Conservation (phyloP, 2,329 filamentous ascomycete genomes). For the Fusarium robinianum region DNA sequence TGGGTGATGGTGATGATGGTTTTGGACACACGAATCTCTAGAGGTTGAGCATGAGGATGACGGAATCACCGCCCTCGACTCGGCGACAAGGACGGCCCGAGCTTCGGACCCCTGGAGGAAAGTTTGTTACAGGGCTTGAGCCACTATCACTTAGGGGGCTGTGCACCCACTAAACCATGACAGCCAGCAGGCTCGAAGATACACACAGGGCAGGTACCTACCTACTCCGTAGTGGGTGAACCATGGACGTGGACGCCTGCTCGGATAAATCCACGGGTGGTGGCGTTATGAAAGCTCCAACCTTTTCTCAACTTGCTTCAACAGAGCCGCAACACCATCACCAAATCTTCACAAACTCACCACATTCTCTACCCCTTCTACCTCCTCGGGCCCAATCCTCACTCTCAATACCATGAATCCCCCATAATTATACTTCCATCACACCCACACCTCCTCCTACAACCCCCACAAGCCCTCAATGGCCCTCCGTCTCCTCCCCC, state of each 20-base stretch:
- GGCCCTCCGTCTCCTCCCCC: constrained; percentile 24
- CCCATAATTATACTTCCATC: not conserved
- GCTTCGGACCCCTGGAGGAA: constrained; percentile 1
- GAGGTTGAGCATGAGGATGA: too few species aligned
- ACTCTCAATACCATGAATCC: constrained; percentile 6
- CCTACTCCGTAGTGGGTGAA: constrained; percentile 13
- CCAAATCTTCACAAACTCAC: too few species aligned
- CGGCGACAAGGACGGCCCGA: constrained; percentile 37
- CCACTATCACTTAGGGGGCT: constrained; percentile 14
- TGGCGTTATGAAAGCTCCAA: too few species aligned
- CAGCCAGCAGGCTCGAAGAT: too few species aligned
- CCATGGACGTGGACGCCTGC: too few species aligned
- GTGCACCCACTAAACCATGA: constrained; percentile 5
- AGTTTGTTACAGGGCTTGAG: constrained; percentile 15
- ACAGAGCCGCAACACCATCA: constrained; percentile 34
- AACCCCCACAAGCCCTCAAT: constrained; percentile 12
- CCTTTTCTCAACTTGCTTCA: constrained; percentile 21
- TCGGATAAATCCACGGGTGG: too few species aligned
- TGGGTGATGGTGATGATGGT: constrained; percentile 3
- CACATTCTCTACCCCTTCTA: constrained; percentile 7
- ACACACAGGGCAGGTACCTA: not conserved
- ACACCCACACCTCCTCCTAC: not conserved
- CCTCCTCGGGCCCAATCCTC: not conserved
- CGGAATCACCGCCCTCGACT: constrained; percentile 33
- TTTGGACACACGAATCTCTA: constrained; percentile 1